Evolutionary conservation across 2,329 filamentous ascomycete genomes (phyloP).

Genomic region (Rhexocercosporidium sp.): DNA sequence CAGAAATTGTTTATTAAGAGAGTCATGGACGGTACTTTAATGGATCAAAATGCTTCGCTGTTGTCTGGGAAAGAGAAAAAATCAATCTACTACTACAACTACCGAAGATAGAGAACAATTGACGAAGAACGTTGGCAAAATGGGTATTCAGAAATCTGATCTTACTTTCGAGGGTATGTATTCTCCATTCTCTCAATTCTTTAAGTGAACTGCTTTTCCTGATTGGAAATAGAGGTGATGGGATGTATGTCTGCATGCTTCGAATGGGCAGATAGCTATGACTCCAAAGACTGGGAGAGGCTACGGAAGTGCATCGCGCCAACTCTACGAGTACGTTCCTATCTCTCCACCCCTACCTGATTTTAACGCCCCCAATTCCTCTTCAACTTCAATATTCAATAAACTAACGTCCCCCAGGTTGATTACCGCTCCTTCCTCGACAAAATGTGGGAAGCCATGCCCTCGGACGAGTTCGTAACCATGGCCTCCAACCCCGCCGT

Average conservation of each 20-base stretch:
- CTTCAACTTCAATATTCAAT: too few relatives aligned
- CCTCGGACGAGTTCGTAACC: constrained; percentile 61
- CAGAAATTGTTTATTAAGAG: neutral
- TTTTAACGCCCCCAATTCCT: neutral
- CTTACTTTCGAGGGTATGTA: constrained; percentile 16
- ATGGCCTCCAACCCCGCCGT: constrained; percentile 62
- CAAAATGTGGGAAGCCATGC: constrained; percentile 65
- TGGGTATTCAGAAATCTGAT: constrained; percentile 16
- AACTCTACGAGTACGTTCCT: constrained; percentile 52
- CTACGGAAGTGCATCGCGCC: constrained; percentile 67
- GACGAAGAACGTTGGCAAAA: constrained; percentile 4
- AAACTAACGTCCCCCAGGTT: constrained; percentile 50
- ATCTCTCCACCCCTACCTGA: neutral
- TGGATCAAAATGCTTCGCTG: neutral
- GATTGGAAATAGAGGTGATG: constrained; percentile 13
- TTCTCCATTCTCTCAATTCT: neutral
- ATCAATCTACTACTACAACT: neutral
- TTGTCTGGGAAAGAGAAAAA: constrained; percentile 2
- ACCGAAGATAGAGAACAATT: neutral
- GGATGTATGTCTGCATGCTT: constrained; percentile 45
- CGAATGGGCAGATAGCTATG: constrained; percentile 69
- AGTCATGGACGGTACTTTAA: neutral
- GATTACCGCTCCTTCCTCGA: constrained; percentile 72
- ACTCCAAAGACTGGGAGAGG: constrained; percentile 68
- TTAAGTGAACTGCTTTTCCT: too few relatives aligned